phyloP scores from a whole-genome alignment of 164 flowering plant species.

The Vitis riparia region DNA sequence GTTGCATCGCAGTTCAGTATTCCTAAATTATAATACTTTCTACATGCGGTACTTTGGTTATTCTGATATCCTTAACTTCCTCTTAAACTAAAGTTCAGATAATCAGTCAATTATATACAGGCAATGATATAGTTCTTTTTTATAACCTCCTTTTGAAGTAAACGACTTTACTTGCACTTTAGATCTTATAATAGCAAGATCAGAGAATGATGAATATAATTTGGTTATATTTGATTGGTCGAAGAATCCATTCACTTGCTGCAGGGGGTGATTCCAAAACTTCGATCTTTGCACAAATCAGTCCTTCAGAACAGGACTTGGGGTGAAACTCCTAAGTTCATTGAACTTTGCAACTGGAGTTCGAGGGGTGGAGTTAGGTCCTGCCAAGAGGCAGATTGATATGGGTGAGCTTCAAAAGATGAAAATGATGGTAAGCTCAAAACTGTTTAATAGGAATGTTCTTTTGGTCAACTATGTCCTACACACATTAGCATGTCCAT shows the following conservation, averaged over 20 bases:
- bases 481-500: background rate
- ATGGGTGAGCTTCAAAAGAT: conserved; percentile 66
- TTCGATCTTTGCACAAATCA: conserved; percentile 85
- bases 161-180: no score
- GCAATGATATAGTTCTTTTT: no score
- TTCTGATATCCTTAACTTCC: no score
- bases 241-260: conserved; percentile 3
- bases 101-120: no score
- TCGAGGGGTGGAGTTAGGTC: conserved; percentile 82
- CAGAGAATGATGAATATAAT: no score
- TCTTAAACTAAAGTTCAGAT: no score
- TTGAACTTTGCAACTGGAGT: conserved; percentile 86
- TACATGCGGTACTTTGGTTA: no score
- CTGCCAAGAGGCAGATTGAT: conserved; percentile 75
- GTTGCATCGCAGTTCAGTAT: conserved; percentile 84
- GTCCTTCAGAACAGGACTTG: conserved; percentile 70
- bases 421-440: conserved; percentile 55
- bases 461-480: background rate
- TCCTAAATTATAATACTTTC: conserved; percentile 77
- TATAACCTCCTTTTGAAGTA: no score
- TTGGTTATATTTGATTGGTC: background rate
- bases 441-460: background rate
- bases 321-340: conserved; percentile 81
- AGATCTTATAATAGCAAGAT: no score
- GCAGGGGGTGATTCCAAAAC: conserved; percentile 87